These are phyloP conservation scores for Fusarium burgessii DNA, from an alignment of 2,329 filamentous ascomycete genomes.

Conservation along the genomic window DNA sequence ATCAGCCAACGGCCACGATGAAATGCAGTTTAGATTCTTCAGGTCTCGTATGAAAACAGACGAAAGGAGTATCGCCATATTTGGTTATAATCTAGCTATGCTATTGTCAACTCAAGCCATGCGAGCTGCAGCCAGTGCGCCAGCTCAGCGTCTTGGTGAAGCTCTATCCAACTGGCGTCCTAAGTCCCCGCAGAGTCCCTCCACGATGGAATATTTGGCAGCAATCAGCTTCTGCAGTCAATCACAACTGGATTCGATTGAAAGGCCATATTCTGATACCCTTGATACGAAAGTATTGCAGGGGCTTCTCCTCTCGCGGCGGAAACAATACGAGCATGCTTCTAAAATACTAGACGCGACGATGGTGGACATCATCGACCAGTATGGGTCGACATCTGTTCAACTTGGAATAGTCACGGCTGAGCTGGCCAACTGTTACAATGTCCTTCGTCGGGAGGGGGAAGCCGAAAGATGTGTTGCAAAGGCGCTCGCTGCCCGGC, in stretches of 20 bases:
- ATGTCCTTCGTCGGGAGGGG: neutral
- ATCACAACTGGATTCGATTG: neutral
- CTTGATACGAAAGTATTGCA: neutral
- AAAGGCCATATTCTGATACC: neutral
- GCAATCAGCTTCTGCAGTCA: neutral
- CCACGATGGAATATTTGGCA: neutral
- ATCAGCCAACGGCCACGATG: neutral
- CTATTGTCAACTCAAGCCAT: neutral
- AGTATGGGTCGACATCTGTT: neutral
- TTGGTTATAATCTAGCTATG: neutral
- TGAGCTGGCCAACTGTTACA: neutral
- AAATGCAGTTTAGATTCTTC: neutral
- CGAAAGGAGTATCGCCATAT: neutral
- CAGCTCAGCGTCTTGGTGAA: too few species aligned
- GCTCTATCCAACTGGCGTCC: neutral
- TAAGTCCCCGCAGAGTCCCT: neutral
- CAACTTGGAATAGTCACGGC: neutral
- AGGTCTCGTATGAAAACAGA: rapidly evolving
- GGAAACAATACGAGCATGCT: rapidly evolving
- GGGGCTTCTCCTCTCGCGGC: neutral
- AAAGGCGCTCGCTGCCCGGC: neutral
- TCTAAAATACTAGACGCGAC: rapidly evolving
- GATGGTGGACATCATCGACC: rapidly evolving
- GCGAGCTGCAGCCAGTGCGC: neutral
- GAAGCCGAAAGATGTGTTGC: neutral